Base-by-base conservation (phyloP, 192 early-diverging fungal species). In the Coemansia sp. region DNA sequence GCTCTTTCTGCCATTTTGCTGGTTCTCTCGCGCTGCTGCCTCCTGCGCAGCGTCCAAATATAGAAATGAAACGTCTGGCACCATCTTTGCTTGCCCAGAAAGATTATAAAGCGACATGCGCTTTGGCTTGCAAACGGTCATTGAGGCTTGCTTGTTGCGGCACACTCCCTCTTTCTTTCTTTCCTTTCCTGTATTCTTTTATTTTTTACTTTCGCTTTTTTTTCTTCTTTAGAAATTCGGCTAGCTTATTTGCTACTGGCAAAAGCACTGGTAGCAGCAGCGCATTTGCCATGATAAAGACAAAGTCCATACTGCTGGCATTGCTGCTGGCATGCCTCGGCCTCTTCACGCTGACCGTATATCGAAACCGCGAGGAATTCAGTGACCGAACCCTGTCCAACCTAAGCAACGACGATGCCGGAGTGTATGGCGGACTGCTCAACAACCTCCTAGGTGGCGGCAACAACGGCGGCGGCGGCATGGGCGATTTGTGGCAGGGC, bases 361-460 rank as follows among this genome's bases (percentile, higher is more conserved):
- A 60, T 54, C 55, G 51, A 27, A 57, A 75, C 57, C 65, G 71
- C 17, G 65, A 68, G 18, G 65, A 75, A 21, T 63, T 75, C 17
- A 47, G 27, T 2, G 61, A 68, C 71, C 71, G 65, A 26, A 55
- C 60, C 14, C 43, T 75, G 5, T 51, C 61, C 18, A 68, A 60
- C 22, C 54, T 68, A 19, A 52, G 51, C 41, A 64, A 63, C 30
- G 56, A 62, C 11, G 60, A 66, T 26, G 10, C 23, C 9, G 22
- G 27, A 8, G 23, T 11, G 23, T 26, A 27, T 25, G 42, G 25
- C 25, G 65, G 65, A 5, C 27, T 67, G 40, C 58, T 74, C 36
- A 60, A 43, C 26, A 74, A 70, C 56, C 14, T 74, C 31, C 21
- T 65, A 18, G 42, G 42, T 7, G 42, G 42, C n/a, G 25, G 42